Evolutionary conservation across 2,329 filamentous ascomycete genomes (phyloP), one percentile per base, ranked within the genome.

Genomic region (Plectosphaerella cucumerina): DNA sequence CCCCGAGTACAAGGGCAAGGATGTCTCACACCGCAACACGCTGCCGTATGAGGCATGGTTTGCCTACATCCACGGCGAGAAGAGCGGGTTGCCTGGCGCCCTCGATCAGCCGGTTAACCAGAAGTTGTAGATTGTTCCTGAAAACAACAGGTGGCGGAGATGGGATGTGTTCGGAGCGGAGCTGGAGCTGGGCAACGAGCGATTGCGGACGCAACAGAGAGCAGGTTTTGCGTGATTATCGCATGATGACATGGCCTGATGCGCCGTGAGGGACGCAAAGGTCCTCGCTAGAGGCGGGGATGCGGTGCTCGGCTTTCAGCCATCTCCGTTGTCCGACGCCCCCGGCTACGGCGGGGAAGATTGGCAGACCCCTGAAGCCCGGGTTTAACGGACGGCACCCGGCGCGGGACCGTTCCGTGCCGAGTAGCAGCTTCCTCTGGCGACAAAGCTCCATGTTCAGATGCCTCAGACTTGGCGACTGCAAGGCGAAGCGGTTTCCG

Each of bases 1-100:
- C 10, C 52, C 57, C 12, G 57, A 53, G 48, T 53, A 51, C 43
- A 56, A 57, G 51, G 53, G 51, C 39, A 51, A 50, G 5, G 51
- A 39, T n/a, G 51, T 57, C 17, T 50, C 50, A 17, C 47, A 52
- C 21, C 50, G 57, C 26, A 57, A 52, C 39, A 44, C 48, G 42
- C 45, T 52, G 50, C 50, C 58, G 6, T 60, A 57, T 37, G 59
- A 60, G 54, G 54, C 56, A 2, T 60, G 56, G 57, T 60, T 59
- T 37, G 39, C 44, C 39, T 53, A 50, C 49, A 48, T 59, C 15
- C 59, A 60, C n/a, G 51, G 54, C 10, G 56, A 56, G 47, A 49
- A 42, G 31, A 58, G 57, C 49, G 55, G 47, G 2, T 39, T 56
- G 10, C 44, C 44, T 17, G 44, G 48, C n/a, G 53, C 51, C 2